Conservation (phyloP, 331 rosid genomes). For the Quercus lobata region DNA sequence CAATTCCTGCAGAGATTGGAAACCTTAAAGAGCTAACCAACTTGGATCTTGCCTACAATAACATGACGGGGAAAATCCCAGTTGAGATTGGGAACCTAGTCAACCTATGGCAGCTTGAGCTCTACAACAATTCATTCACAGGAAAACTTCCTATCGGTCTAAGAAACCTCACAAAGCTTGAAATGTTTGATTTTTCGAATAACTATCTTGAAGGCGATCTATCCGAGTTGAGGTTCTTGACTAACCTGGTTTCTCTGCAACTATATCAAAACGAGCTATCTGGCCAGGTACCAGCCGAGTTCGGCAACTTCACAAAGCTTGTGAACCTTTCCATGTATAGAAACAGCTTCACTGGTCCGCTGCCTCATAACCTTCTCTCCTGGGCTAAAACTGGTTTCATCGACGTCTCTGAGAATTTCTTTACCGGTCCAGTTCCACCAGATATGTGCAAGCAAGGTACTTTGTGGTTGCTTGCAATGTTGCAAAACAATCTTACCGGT, state of each 20-base stretch:
- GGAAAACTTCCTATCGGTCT: slow-evolving; percentile 13
- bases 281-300: slow-evolving; percentile 62
- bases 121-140: slow-evolving; percentile 17
- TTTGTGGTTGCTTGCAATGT: no score
- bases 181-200: not conserved
- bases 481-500: no score
- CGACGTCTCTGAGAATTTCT: slow-evolving; percentile 61
- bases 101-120: no score
- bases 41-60: no score
- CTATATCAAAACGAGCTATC: slow-evolving; percentile 43
- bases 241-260: not conserved
- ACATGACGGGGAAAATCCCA: no score
- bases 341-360: slow-evolving; percentile 48
- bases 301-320: slow-evolving; percentile 51
- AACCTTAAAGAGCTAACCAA: no score
- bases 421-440: slow-evolving; percentile 23
- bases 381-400: slow-evolving; percentile 49
- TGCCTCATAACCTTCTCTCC: slow-evolving; percentile 65
- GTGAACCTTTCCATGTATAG: slow-evolving; percentile 2
- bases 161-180: slow-evolving; percentile 27
- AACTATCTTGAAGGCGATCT: no score
- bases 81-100: no score
- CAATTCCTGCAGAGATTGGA: no score
- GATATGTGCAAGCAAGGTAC: slow-evolving; percentile 67
- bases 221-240: no score